Evolutionary conservation across 2,329 filamentous ascomycete genomes (phyloP), one percentile per base, ranked within the genome.

Genomic region (Fusarium nanum): DNA sequence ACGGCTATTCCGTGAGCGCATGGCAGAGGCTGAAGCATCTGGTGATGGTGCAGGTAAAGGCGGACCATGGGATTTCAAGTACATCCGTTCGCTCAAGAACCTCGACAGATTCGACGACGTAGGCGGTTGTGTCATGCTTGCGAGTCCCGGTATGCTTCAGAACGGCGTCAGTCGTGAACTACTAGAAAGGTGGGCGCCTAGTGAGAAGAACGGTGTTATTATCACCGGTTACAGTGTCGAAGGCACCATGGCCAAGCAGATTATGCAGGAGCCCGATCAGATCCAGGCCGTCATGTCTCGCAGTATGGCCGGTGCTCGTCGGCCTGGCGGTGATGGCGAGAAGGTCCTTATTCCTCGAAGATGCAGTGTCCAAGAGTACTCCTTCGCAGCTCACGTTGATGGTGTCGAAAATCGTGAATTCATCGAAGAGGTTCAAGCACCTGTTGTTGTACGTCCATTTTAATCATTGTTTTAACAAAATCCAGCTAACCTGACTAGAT

Each of bases 141-240:
- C 96, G 7, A 97, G 93, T 74, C 96, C 96, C 1, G 96, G 96
- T 89, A 98, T 99, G 96, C 85, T 99, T 73, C 95, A 99, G 78
- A 98, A 95, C 60, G 96, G 96, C 53, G 95, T 97, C 20, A 97
- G 94, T 75, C 87, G 96, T 78, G 93, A 98, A 78, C 84, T 99
- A 12, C 87, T 99, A 7, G 96, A 99, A 83, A 85, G 95, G 74
- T 99, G 96, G 96, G 95, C 95, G 2, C 96, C 96, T 1, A 97
- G 93, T 80, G 92, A 96, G 68, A 94, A 96, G 79, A 99, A 99
- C 76, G 96, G 95, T n/a, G 93, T 99, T 45, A 92, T 99, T 74
- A 97, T 99, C 80, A 99, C 96, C 0, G 96, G 96, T 78, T 99
- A 99, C 82, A 98, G 94, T 66, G 95, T 99, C 10, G 96, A 99